Evolutionary conservation across 345 rosid species (phyloP).

Genomic region (Angophora floribunda): DNA sequence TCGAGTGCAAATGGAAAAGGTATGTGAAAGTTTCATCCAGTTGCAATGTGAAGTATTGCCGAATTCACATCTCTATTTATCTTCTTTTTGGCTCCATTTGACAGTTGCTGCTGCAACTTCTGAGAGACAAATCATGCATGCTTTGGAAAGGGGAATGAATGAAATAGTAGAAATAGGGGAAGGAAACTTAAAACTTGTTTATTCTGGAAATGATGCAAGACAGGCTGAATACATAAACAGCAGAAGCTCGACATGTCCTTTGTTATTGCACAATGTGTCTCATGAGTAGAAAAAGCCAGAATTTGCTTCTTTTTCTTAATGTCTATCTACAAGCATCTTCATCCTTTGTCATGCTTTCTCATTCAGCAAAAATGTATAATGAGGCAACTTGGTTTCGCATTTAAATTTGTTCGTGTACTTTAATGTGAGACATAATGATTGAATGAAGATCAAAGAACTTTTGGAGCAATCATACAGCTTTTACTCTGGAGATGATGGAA

Average conservation of each 20-base stretch:
- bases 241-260: not conserved
- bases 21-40: constrained; percentile 4
- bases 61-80: not conserved
- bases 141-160: not conserved
- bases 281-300: not conserved
- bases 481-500: constrained; percentile 61
- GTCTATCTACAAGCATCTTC: not conserved
- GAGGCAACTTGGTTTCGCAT: not conserved
- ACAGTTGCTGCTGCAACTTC: not conserved
- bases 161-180: not conserved
- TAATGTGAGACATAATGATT: not conserved
- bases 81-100: not conserved
- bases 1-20: constrained; percentile 52
- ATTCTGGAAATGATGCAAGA: not conserved
- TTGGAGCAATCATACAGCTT: constrained; percentile 62
- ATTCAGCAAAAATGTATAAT: not conserved
- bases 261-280: not conserved
- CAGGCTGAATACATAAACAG: not conserved
- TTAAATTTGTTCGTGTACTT: not conserved
- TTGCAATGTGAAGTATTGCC: not conserved
- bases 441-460: constrained; percentile 43
- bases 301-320: not conserved
- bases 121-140: not conserved
- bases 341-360: not conserved
- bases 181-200: not conserved